Conservation (phyloP, 2,329 filamentous ascomycete genomes). For the Byssoonygena ceratinophila region DNA sequence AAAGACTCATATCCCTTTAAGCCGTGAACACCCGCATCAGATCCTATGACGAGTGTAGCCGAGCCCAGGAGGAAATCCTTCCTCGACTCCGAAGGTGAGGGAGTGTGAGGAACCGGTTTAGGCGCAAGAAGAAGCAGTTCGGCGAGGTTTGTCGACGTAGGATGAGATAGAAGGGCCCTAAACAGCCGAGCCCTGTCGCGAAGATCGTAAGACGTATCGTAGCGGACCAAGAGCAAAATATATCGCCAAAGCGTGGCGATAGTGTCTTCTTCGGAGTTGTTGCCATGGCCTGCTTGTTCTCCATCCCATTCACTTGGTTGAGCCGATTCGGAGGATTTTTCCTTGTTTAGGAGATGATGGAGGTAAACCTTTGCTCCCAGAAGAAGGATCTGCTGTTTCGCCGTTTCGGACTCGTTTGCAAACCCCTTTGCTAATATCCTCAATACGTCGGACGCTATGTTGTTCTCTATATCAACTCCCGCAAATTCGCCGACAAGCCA, state of each 20-base stretch:
- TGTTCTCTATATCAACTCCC: conserved; percentile 66
- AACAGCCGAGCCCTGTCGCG: conserved; percentile 85
- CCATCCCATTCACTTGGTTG: conserved; percentile 7
- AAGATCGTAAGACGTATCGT: conserved; percentile 89
- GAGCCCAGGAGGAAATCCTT: conserved; percentile 72
- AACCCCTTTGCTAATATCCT: conserved; percentile 82
- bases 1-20: conserved; percentile 68
- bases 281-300: conserved; percentile 18
- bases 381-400: conserved; percentile 83
- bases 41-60: conserved; percentile 71
- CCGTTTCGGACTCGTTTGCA: conserved; percentile 67
- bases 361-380: conserved; percentile 95
- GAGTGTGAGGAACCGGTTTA: conserved; percentile 83
- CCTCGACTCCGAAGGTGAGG: conserved; percentile 75
- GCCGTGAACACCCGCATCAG: conserved; percentile 61
- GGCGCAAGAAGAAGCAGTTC: conserved; percentile 83
- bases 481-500: conserved; percentile 96
- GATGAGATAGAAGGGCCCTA: conserved; percentile 67
- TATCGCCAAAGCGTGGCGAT: conserved; percentile 76
- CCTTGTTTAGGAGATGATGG: conserved; percentile 59
- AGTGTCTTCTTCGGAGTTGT: conserved; percentile 41
- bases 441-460: conserved; percentile 85
- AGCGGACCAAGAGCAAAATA: conserved; percentile 70
- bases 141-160: conserved; percentile 67
- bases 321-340: not conserved